Conservation (phyloP, 148 eudicot species). For the Simmondsia chinensis region DNA sequence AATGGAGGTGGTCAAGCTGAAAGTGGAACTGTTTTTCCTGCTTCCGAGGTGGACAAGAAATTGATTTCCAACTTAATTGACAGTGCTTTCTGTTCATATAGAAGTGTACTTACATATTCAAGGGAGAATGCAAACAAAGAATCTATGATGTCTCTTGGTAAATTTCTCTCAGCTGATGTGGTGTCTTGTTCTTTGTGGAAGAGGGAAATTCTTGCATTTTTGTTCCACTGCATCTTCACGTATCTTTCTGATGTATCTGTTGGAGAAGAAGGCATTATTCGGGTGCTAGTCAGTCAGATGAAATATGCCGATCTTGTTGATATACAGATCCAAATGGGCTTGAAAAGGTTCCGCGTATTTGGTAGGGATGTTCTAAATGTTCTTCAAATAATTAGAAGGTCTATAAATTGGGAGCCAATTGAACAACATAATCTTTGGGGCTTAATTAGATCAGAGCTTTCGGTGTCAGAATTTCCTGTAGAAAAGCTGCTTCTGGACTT, state of each 20-base stretch:
- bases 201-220: conserved; percentile 3
- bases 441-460: conserved; percentile 29
- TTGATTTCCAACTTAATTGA: conserved; percentile 13
- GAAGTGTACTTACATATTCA: conserved; percentile 7
- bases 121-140: conserved; percentile 7
- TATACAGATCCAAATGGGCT: conserved; percentile 20
- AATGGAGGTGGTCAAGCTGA: conserved; percentile 2
- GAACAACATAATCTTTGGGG: conserved; percentile 27
- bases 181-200: conserved; percentile 21
- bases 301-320: conserved; percentile 18
- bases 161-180: conserved; percentile 16
- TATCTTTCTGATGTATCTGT: conserved; percentile 22
- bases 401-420: conserved; percentile 20
- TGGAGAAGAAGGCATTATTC: conserved; percentile 17
- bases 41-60: conserved; percentile 10
- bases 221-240: conserved; percentile 16
- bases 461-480: conserved; percentile 19
- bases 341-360: conserved; percentile 25
- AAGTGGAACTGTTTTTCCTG: neutral
- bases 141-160: conserved; percentile 5
- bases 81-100: conserved; percentile 24
- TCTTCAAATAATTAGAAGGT: conserved; percentile 14
- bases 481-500: conserved; percentile 25
- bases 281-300: conserved; percentile 21
- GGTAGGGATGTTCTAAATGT: conserved; percentile 19